Percentiles rank a stretch among this genome's conserved stretches.
Evolutionary conservation across 1,284 basidiomycete genomes (phyloP).

Genomic region (Leccinum solheimii): DNA sequence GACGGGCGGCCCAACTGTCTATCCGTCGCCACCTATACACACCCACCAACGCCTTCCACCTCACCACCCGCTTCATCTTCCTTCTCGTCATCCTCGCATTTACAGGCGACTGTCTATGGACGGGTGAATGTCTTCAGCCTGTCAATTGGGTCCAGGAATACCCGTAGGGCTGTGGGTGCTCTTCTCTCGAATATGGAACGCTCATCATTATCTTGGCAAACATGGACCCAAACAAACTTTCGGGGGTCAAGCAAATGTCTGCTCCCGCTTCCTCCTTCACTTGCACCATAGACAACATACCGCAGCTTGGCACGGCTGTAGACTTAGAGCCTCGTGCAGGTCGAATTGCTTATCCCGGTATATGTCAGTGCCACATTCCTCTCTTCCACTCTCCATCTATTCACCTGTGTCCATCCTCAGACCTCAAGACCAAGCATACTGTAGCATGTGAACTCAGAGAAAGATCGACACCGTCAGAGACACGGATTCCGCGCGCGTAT

Average conservation of each 20-base stretch:
- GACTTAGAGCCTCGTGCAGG: constrained; percentile 71
- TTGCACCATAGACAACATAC: constrained; percentile 42
- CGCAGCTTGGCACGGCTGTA: constrained; percentile 48
- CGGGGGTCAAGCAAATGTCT: constrained; percentile 11
- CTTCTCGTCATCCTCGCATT: constrained; percentile 83
- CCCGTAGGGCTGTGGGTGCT: no score
- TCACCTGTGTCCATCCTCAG: constrained; percentile 38
- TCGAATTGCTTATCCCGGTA: constrained; percentile 70
- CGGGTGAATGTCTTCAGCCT: no score
- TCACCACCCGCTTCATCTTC: constrained; percentile 86
- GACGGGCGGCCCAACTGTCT: constrained; percentile 88
- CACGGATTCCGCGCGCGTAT: constrained; percentile 72
- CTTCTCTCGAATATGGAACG: no score
- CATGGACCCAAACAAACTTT: constrained; percentile 28
- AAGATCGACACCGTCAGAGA: constrained; percentile 83
- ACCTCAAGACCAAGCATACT: constrained; percentile 67
- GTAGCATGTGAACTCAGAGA: constrained; percentile 84
- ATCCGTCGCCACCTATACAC: constrained; percentile 64
- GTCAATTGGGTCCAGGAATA: no score
- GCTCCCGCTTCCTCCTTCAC: background rate
- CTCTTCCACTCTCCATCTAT: background rate
- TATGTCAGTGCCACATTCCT: constrained; percentile 45
- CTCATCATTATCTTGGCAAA: constrained; percentile 24
- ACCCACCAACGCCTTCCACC: constrained; percentile 79
- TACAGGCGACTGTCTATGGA: constrained; percentile 82